These are phyloP conservation scores for Paraleonurus japonicus DNA, from an alignment of 257 asterid species.

Conservation along the genomic window DNA sequence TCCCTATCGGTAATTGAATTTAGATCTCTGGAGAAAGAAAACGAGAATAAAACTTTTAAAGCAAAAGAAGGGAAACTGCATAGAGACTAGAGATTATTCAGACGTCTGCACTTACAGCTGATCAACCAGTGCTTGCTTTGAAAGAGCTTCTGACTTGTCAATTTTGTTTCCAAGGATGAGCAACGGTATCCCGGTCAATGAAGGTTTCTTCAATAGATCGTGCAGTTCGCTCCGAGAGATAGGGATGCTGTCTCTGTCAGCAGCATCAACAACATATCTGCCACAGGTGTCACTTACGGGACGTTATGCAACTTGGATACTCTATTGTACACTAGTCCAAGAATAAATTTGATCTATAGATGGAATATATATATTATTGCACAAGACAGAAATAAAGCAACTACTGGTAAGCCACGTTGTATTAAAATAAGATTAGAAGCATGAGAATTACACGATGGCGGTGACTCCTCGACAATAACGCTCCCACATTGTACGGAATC, in stretches of 20 bases:
- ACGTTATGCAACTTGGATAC: background rate
- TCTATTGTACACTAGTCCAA: background rate
- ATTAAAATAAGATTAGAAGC: background rate
- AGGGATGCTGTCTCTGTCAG: conserved; percentile 86
- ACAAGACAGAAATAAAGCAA: background rate
- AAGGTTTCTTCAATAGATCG: conserved; percentile 73
- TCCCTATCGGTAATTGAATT: conserved; percentile 66
- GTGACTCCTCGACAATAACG: conserved; percentile 97
- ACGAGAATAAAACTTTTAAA: background rate
- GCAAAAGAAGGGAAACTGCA: background rate
- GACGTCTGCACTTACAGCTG: conserved; percentile 61
- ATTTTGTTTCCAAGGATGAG: conserved; percentile 89
- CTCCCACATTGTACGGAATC: conserved; percentile 98
- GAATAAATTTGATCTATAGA: background rate
- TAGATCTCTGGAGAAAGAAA: conserved; percentile 46
- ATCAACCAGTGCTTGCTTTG: conserved; percentile 66
- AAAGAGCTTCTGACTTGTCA: conserved; percentile 87
- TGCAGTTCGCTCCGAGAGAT: conserved; percentile 75
- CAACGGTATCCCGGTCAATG: conserved; percentile 70
- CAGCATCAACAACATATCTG: conserved; percentile 96
- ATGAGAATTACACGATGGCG: conserved; percentile 65
- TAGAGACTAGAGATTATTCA: background rate
- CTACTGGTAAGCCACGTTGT: background rate
- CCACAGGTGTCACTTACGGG: background rate
- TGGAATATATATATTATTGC: background rate